Percentiles rank a stretch among this genome's conserved stretches.
Evolutionary conservation across 352 stramenopile genomes (phyloP).

Genomic region (Phytophthora pisi): DNA sequence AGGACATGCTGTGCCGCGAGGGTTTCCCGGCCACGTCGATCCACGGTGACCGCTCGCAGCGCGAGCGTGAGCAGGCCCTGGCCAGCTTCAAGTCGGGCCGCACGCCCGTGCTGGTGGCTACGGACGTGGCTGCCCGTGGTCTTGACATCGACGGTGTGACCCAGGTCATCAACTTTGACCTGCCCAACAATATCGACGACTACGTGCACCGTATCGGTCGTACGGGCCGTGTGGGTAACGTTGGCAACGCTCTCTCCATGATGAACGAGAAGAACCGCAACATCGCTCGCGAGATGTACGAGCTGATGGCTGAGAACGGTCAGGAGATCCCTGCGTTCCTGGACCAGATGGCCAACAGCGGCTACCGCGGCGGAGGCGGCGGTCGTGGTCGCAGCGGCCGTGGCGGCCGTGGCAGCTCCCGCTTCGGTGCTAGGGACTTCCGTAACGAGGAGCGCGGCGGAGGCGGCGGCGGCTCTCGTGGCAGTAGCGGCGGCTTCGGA

Average conservation of each 20-base stretch:
- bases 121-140: conserved; percentile 97
- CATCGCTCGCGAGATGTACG: conserved; percentile 96
- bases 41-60: conserved; percentile 97
- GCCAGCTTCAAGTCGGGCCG: conserved; percentile 92
- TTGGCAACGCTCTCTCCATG: conserved; percentile 96
- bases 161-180: conserved; percentile 98
- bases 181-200: conserved; percentile 98
- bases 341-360: conserved; percentile 93
- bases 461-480: conserved; percentile 37
- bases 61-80: conserved; percentile 94
- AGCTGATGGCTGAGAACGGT: conserved; percentile 95
- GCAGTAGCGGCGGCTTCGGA: conserved; percentile 22
- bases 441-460: conserved; percentile 75
- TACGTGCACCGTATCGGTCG: conserved; percentile 99
- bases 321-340: conserved; percentile 95
- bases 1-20: conserved; percentile 94
- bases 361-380: conserved; percentile 66
- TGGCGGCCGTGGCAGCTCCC: conserved; percentile 61
- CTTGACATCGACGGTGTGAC: conserved; percentile 99
- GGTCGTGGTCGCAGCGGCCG: conserved; percentile 58
- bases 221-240: conserved; percentile 98
- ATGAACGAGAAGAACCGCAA: conserved; percentile 99
- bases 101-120: conserved; percentile 96
- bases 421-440: conserved; percentile 90
- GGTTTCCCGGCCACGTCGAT: conserved; percentile 95